Evolutionary conservation across 116 monocot species (phyloP), one percentile per base, ranked within the genome.

Genomic region (Dioscorea cayenensis): DNA sequence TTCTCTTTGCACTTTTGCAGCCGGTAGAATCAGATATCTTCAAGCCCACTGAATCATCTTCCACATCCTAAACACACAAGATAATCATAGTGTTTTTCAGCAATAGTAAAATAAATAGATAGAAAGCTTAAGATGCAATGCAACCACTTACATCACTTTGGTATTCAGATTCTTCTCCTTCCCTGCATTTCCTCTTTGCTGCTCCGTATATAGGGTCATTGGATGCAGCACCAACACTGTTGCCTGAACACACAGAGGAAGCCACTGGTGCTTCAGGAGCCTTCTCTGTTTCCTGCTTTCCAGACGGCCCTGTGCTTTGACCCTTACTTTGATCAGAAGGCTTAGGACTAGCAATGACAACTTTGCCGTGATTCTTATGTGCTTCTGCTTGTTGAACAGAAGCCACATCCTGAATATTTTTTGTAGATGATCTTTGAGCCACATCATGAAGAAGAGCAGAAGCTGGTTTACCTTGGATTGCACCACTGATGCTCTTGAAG

Each of bases 231-330:
- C 73, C 80, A 28, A 70, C 77, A 36, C 74, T 76, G 49, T 80
- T 86, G 22, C 76, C 79, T 11, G 97, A 93, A 69, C 97, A 93
- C 11, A 86, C 77, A n/a, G 93, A 96, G 64, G 92, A 83, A 36
- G 83, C 82, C 63, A 76, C 75, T 19, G 71, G 59, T 20, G 82
- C 62, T 52, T 86, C 89, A 60, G 77, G 63, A 52, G n/a, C 71
- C 66, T 77, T 90, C 51, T 81, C 81, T 48, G 27, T 29, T 10
- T 83, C 85, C 27, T 63, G 58, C 60, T 48, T 78, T 52, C 25
- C 55, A 5, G 64, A 21, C 4, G 62, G 48, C 32, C 32, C 32
- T 60, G 52, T 11, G 22, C 63, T 55, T 76, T 7, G 43, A 12
- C 43, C 43, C 43, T 43, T 43, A 43, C 43, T 43, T 43, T 10